These are phyloP conservation scores for Wickerhamia fluorescens DNA, from an alignment of 805 yeast genomes.

Conservation along the genomic window DNA sequence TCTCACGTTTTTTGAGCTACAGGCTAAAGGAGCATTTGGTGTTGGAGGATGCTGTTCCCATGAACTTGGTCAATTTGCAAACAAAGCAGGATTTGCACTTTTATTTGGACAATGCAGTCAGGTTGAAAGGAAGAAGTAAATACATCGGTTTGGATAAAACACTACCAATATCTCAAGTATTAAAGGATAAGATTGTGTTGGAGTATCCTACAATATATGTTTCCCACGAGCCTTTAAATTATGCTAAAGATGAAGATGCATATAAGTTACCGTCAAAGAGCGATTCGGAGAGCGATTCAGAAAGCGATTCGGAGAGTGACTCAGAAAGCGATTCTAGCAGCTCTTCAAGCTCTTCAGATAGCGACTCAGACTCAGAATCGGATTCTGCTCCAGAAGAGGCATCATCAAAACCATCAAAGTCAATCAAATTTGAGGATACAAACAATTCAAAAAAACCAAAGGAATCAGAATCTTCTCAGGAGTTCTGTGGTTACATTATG, in stretches of 20 bases:
- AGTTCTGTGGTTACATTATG: no score
- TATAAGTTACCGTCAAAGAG: neutral
- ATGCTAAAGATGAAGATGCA: neutral
- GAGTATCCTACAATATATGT: conserved; percentile 73
- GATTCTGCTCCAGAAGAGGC: conserved; percentile 30
- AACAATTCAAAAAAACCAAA: no score
- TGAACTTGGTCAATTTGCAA: conserved; percentile 20
- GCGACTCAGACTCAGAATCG: conserved; percentile 10
- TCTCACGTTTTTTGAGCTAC: conserved; percentile 34
- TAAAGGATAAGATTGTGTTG: conserved; percentile 55
- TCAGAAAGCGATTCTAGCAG: no score
- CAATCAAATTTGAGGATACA: no score
- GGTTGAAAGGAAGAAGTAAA: conserved; percentile 6
- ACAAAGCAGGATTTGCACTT: conserved; percentile 22
- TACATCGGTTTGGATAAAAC: conserved; percentile 31
- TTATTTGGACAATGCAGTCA: conserved; percentile 26
- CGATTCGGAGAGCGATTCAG: conserved; percentile 7
- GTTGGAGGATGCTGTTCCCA: conserved; percentile 36
- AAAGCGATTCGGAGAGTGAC: conserved; percentile 8
- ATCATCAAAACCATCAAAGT: conserved; percentile 17
- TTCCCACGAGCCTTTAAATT: neutral
- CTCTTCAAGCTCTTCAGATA: no score
- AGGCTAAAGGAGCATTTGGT: conserved; percentile 32
- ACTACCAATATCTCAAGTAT: conserved; percentile 36
- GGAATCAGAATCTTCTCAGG: no score